Base-by-base conservation (phyloP, 2,329 filamentous ascomycete species). In the Cercospora sojina region DNA sequence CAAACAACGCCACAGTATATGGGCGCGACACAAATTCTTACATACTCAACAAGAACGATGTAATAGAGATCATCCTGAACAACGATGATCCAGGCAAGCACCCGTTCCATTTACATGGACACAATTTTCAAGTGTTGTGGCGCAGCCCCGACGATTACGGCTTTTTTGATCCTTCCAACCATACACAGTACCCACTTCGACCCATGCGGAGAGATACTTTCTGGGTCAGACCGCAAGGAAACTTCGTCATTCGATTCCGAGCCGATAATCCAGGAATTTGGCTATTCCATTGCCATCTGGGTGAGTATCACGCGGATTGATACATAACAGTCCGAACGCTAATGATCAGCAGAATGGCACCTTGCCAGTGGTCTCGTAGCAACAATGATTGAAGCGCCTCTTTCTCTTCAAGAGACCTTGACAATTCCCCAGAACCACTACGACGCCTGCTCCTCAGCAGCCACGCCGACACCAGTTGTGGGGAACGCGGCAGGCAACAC, bases 401-500 rank as follows among this genome's bases (percentile, higher is more conserved):
- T 83, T 1, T 83, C 87, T 18, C 75, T 95, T 0, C 90, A 93
- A 73, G 77, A 85, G 66, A 80, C 78, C 0, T 71, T 90, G 38
- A 80, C 78, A 0, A 85, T 96, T 20, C 91, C 91, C 0, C 75
- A 83, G 29, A 83, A 88, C 66, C 87, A 90, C 72, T 79, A 83
- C 49, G 84, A 85, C 6, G 85, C 80, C 3, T 94, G 91, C 75
- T 79, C 79, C 5, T 84, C 81, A 0, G 81, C 76, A 0, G 79
- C 80, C 6, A 77, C 57, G 87, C 60, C 60, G 7, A 53, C 43
- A 0, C 82, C 86, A 0, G 84, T 80, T 0, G 73, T 74, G 3
- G 92, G 92, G 3, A 95, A 95, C 72, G 92, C 91, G 0, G 92
- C 91, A 0, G 92, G 84, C 0, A 92, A 93, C 73, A 88, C 86